phyloP scores from a whole-genome alignment of 2,329 filamentous ascomycete species.

The Huntiella savannae region DNA sequence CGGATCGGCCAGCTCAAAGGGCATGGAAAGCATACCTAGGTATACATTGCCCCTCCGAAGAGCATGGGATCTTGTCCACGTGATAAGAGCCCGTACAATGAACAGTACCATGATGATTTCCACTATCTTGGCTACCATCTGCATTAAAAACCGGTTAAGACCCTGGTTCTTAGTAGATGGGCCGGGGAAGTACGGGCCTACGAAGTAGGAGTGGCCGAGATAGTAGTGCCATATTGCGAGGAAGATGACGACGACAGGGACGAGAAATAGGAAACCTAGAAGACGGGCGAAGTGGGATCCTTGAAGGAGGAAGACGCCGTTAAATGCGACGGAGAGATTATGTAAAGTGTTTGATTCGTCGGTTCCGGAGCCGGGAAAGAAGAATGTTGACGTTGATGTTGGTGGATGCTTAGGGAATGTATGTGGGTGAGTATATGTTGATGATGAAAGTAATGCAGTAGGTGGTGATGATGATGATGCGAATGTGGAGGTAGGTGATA shows the following conservation, averaged over 20 bases:
- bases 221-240: neutral
- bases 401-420: no score
- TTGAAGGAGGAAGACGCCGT: neutral
- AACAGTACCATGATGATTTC: neutral
- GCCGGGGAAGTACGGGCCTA: neutral
- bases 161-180: neutral
- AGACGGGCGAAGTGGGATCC: neutral
- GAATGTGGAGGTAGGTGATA: no score
- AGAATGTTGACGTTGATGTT: no score
- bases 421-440: no score
- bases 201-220: neutral
- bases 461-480: no score
- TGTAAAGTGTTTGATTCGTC: neutral
- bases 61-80: neutral
- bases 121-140: neutral
- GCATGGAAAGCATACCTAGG: conserved; percentile 1
- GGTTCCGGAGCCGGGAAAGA: neutral
- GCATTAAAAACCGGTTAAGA: conserved; percentile 1
- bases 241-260: neutral
- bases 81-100: neutral
- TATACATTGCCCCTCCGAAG: neutral
- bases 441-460: no score
- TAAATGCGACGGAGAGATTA: neutral
- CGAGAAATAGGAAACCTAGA: neutral
- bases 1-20: conserved; percentile 1